Percentiles rank a stretch among this genome's conserved stretches.
phyloP scores from a whole-genome alignment of 441 rosid species.

The Flueggea neowawraea region DNA sequence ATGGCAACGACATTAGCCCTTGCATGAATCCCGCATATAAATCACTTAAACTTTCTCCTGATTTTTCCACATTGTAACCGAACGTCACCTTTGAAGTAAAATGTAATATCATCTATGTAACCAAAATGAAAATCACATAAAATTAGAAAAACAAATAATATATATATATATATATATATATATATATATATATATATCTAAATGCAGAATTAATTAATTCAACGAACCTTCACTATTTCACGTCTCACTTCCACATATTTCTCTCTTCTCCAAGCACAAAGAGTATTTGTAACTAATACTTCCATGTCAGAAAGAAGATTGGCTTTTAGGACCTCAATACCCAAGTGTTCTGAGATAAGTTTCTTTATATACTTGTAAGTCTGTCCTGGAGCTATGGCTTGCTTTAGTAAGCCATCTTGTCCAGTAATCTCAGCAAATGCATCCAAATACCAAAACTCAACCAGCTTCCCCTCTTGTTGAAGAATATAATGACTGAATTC shows the following conservation, averaged over 20 bases:
- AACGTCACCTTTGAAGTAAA: slow-evolving; percentile 21
- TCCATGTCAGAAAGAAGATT: slow-evolving; percentile 22
- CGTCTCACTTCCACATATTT: slow-evolving; percentile 7
- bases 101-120: slow-evolving; percentile 24
- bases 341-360: slow-evolving; percentile 10
- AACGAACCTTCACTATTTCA: slow-evolving; percentile 4
- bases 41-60: slow-evolving; percentile 12
- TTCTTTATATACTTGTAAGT: slow-evolving; percentile 19
- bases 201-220: no score
- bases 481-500: slow-evolving; percentile 27
- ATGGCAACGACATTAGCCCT: slow-evolving; percentile 26
- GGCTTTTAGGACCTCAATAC: slow-evolving; percentile 16
- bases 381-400: slow-evolving; percentile 9
- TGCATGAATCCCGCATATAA: slow-evolving; percentile 7
- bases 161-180: not conserved
- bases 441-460: slow-evolving; percentile 24
- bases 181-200: no score
- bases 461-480: slow-evolving; percentile 30
- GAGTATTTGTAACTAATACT: not conserved
- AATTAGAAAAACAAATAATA: no score
- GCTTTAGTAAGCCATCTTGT: slow-evolving; percentile 12
- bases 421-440: slow-evolving; percentile 23
- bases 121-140: not conserved
- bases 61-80: slow-evolving; percentile 15
- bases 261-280: slow-evolving; percentile 5